Evolutionary conservation across 768 basidiomycete genomes (phyloP), one percentile per base, ranked within the genome.

Genomic region (Amanita pallidorosea): DNA sequence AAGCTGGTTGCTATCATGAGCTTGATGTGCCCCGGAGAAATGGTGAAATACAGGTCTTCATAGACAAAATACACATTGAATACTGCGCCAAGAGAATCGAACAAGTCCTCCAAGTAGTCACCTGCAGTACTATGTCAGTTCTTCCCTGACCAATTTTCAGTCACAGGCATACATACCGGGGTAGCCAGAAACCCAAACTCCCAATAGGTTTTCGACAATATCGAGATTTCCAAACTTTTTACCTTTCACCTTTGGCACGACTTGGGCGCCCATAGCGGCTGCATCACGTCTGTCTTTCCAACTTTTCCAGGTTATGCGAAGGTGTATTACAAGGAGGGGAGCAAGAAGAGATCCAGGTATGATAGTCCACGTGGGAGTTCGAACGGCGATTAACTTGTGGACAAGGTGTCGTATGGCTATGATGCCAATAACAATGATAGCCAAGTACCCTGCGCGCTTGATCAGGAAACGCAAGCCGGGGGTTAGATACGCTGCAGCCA

Each of bases 1-100:
- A 83, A 82, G 51, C 80, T 73, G 0, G 77, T 77, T 0, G 77
- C 71, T 2, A 83, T 61, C 12, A 81, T 76, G 2, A 69, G 57
- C 60, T 83, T 80, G 60, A 81, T 72, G 47, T 81, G 73, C 23
- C 76, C 72, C 1, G 79, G 80, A 22, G 66, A 70, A 0, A 65
- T 64, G 2, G 79, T 81, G 36, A 79, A 64, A n/a, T 76, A 52
- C 12, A 71, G 29, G 54, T 75, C 68, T 4, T 66, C 62, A 66
- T 72, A 78, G 54, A 79, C 54, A 13, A 76, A 50, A 5, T 68
- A 63, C 49, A 76, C 33, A 55, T 76, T 76, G 53, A 69, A 58
- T 17, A 70, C 68, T 7, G 71, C 71, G 1, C 78, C 79, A 7
- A 54, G 50, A 23, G 57, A 53, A 23, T 64, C 62, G 6, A 72